Base-by-base conservation (phyloP, 768 basidiomycete genomes). In the Amanita brunnescens region DNA sequence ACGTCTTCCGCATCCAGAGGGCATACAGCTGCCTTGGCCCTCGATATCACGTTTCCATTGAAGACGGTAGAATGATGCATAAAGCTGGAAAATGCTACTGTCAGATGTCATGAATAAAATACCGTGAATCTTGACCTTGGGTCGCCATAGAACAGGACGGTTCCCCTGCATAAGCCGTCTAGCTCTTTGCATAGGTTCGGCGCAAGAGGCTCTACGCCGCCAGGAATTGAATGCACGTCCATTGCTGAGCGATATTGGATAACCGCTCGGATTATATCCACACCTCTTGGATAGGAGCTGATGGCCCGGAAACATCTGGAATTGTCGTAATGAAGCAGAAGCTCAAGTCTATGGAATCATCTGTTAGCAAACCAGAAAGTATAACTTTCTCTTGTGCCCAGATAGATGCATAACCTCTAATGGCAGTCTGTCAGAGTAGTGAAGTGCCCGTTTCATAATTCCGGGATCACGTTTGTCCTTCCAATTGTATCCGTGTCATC, bases 1-100 rank as follows among this genome's bases (percentile, higher is more conserved):
- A 94, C 82, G 61, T 94, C 89, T 53, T 80, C 73, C 1, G 90
- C 87, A 55, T 91, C 85, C 26, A 83, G 62, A 1, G 92, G 91
- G 49, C 81, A 83, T 0, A 76, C 82, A 12, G 91, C 77, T 8
- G 80, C 82, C 56, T 78, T 70, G 8, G 88, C 76, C 1, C 64
- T 57, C 24, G 77, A 73, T 40, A 76, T 69, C 33, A 91, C 76
- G 50, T 86, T 86, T 4, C 87, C 89, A 56, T 91, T 91, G 73
- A 91, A 91, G 49, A 90, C 74, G 30, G 64, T 74, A 4, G 72
- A 68, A 55, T 71, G 73, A 53, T 77, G 74, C 10, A 55, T 47
- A 58, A 80, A 80, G 18, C 77, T 78, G 54, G 12, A 24, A 40
- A 13, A 39, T 9, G 23, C 5, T 38, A 7, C 13, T 5, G 14